A percentile compares a stretch with the other conserved stretches of the same genome.
Conservation (phyloP, 176 grass and related monocot species). For the Oryza brachyantha region DNA sequence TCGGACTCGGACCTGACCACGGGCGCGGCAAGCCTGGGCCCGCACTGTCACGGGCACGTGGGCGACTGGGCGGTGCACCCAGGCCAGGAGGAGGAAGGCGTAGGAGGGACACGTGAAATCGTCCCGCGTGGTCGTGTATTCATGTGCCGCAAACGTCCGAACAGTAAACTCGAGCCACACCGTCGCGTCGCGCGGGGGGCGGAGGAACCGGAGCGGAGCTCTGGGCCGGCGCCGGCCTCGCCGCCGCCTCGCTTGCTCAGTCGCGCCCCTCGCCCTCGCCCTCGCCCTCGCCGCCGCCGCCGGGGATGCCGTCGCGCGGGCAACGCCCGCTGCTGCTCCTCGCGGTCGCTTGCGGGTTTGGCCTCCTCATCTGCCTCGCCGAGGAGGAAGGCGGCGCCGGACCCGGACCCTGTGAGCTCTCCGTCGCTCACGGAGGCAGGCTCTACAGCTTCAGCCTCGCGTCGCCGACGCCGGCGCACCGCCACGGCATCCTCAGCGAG, state of each 20-base stretch:
- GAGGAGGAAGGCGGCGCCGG: neutral
- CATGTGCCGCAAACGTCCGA: neutral
- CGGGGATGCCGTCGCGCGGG: slow-evolving; percentile 43
- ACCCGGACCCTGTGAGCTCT: slow-evolving; percentile 52
- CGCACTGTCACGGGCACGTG: neutral
- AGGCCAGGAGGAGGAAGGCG: neutral
- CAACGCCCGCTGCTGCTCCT: slow-evolving; percentile 15
- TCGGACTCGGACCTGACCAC: neutral
- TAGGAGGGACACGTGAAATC: slow-evolving; percentile 8
- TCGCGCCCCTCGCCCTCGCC: no score
- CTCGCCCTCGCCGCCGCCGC: neutral
- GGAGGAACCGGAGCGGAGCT: neutral
- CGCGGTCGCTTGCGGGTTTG: neutral
- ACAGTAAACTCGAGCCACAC: neutral
- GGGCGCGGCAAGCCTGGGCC: neutral
- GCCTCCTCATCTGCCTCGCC: slow-evolving; percentile 19
- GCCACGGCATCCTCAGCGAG: slow-evolving; percentile 85
- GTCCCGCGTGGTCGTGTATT: neutral
- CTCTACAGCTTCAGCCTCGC: slow-evolving; percentile 80
- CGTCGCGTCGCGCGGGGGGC: neutral
- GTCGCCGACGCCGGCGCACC: slow-evolving; percentile 54
- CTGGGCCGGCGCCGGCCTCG: neutral
- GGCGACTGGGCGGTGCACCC: neutral
- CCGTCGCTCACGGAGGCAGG: slow-evolving; percentile 30
- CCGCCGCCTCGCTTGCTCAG: no score